Conservation (phyloP, 192 early-diverging fungal genomes). For the Coemansia sp. region DNA sequence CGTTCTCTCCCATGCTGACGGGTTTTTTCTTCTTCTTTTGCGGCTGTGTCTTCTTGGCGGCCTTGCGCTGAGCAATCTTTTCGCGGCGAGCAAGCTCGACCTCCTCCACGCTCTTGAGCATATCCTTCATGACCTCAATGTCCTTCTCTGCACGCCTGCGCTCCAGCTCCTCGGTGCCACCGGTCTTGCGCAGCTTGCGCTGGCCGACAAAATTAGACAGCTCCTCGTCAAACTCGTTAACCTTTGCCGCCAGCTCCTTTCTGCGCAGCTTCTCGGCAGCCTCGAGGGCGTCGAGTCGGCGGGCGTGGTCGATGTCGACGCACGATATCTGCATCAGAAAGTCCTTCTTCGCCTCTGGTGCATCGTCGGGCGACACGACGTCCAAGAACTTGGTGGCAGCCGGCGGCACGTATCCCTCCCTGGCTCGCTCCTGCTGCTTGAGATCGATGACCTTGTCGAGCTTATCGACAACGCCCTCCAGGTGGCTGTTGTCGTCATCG, state of each 20-base stretch:
- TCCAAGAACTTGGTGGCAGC: slow-evolving; percentile 50
- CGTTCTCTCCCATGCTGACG: neutral
- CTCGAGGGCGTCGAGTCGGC: slow-evolving; percentile 66
- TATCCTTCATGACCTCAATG: slow-evolving; percentile 58
- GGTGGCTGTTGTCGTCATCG: slow-evolving; percentile 61
- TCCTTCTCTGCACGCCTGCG: slow-evolving; percentile 68
- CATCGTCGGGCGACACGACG: slow-evolving; percentile 62
- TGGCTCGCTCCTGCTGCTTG: slow-evolving; percentile 54
- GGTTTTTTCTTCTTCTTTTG: slow-evolving; percentile 6
- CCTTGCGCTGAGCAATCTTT: slow-evolving; percentile 43
- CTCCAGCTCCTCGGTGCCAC: slow-evolving; percentile 73
- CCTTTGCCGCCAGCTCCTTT: slow-evolving; percentile 64
- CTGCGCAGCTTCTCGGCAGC: slow-evolving; percentile 66
- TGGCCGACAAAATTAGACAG: slow-evolving; percentile 64
- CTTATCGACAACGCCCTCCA: slow-evolving; percentile 61
- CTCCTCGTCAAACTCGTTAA: slow-evolving; percentile 79
- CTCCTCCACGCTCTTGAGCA: slow-evolving; percentile 54
- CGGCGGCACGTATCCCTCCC: slow-evolving; percentile 22
- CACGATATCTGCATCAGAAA: slow-evolving; percentile 68
- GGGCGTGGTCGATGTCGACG: slow-evolving; percentile 66
- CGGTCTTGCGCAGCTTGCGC: slow-evolving; percentile 71
- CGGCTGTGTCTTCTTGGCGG: slow-evolving; percentile 25
- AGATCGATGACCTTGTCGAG: slow-evolving; percentile 64
- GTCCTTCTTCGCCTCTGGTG: slow-evolving; percentile 62
- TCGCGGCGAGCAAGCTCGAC: slow-evolving; percentile 42